These are phyloP conservation scores for Aeschynomene evenia DNA, from an alignment of 306 rosid species.

Conservation along the genomic window DNA sequence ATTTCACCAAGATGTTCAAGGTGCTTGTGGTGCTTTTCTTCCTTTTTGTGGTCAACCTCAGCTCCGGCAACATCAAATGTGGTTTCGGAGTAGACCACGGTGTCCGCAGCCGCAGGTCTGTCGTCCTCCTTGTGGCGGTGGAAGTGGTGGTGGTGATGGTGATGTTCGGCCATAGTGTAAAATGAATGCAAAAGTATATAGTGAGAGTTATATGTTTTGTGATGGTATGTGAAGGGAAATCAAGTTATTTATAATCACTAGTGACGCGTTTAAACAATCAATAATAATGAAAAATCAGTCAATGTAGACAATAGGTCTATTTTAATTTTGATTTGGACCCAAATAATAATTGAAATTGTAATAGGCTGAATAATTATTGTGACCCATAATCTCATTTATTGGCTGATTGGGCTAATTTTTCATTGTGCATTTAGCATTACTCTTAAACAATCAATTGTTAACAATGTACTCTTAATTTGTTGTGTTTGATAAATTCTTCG, in stretches of 20 bases:
- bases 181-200: neutral
- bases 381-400: too few species aligned
- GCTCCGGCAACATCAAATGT: neutral
- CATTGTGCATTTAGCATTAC: too few species aligned
- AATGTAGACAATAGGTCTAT: too few species aligned
- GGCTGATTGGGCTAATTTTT: too few species aligned
- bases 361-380: too few species aligned
- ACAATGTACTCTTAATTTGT: neutral
- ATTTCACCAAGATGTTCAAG: conserved; percentile 7
- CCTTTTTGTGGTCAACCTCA: conserved; percentile 25
- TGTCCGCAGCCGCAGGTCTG: neutral
- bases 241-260: neutral
- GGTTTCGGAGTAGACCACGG: neutral
- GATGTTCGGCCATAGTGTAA: conserved; percentile 22
- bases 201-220: neutral
- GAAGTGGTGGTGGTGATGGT: conserved; percentile 20
- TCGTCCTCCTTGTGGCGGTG: conserved; percentile 9
- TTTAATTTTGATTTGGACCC: too few species aligned
- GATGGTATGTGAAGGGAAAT: neutral
- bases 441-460: too few species aligned
- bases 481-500: neutral
- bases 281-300: too few species aligned
- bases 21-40: conserved; percentile 31
- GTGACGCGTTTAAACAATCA: neutral
- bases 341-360: too few species aligned